Conservation (phyloP, 2,329 filamentous ascomycete species). For the Neurospora sp. region DNA sequence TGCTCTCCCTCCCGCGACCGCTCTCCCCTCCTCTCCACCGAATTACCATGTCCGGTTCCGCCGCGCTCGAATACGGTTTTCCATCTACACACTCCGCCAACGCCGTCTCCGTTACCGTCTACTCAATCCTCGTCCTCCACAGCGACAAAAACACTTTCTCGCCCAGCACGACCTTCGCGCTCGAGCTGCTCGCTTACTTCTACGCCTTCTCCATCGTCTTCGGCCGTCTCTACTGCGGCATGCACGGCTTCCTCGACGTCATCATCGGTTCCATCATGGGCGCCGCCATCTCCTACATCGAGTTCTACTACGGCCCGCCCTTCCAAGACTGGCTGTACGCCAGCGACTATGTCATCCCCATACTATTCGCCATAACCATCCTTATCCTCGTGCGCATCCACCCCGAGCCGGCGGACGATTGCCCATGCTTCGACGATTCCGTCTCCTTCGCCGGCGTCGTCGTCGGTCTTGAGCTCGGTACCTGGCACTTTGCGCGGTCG, state of each 20-base stretch:
- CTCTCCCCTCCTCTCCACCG: slow-evolving; percentile 84
- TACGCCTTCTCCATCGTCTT: slow-evolving; percentile 86
- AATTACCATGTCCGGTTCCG: slow-evolving; percentile 96
- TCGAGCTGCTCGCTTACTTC: slow-evolving; percentile 66
- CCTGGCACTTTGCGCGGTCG: slow-evolving; percentile 68
- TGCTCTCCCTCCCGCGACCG: slow-evolving; percentile 84
- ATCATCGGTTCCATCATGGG: slow-evolving; percentile 71
- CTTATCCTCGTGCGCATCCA: slow-evolving; percentile 77
- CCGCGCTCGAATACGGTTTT: slow-evolving; percentile 92
- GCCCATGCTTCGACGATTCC: slow-evolving; percentile 93
- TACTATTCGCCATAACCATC: slow-evolving; percentile 55
- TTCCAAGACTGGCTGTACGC: slow-evolving; percentile 64
- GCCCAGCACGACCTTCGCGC: slow-evolving; percentile 45
- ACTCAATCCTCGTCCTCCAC: slow-evolving; percentile 63
- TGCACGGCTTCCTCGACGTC: slow-evolving; percentile 96
- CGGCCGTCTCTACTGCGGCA: slow-evolving; percentile 90
- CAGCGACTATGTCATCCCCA: slow-evolving; percentile 53
- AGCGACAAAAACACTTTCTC: slow-evolving; percentile 54
- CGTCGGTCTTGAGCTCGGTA: slow-evolving; percentile 72
- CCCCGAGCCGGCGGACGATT: slow-evolving; percentile 92
- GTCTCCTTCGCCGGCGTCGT: slow-evolving; percentile 87
- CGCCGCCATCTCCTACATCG: slow-evolving; percentile 48
- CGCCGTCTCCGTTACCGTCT: slow-evolving; percentile 86
- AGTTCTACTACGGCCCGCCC: slow-evolving; percentile 49
- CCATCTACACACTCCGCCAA: slow-evolving; percentile 97